phyloP scores from a whole-genome alignment of 306 rosid species.

The Spatholobus suberectus region DNA sequence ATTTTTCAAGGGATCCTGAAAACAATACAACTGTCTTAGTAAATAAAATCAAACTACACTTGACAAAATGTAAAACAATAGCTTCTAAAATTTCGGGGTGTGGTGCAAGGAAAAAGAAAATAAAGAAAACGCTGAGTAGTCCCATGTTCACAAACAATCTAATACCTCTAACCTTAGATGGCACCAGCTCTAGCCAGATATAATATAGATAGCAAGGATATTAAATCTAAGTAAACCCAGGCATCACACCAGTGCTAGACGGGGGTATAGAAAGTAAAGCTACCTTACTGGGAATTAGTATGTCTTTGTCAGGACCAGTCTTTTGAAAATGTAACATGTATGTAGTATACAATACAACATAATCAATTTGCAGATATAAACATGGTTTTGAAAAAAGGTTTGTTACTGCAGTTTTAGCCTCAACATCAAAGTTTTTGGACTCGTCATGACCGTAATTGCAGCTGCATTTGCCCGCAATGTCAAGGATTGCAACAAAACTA shows the following conservation, averaged over 20 bases:
- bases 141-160: not conserved
- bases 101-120: not conserved
- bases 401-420: too few species aligned
- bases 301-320: not conserved
- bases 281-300: not conserved
- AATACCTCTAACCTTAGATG: not conserved
- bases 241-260: not conserved
- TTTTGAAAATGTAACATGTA: not conserved
- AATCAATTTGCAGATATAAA: not conserved
- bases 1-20: conserved; percentile 93
- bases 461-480: too few species aligned
- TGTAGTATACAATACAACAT: not conserved
- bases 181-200: conserved; percentile 2
- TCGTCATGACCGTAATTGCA: too few species aligned
- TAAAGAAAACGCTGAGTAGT: not conserved
- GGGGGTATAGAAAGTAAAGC: not conserved
- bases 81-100: conserved; percentile 11
- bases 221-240: not conserved
- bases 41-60: not conserved
- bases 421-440: too few species aligned
- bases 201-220: not conserved
- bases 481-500: too few species aligned
- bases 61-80: not conserved
- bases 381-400: too few species aligned
- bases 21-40: not conserved